These are phyloP conservation scores for Globisporangium canariense DNA, from an alignment of 352 stramenopile species.

Conservation along the genomic window DNA sequence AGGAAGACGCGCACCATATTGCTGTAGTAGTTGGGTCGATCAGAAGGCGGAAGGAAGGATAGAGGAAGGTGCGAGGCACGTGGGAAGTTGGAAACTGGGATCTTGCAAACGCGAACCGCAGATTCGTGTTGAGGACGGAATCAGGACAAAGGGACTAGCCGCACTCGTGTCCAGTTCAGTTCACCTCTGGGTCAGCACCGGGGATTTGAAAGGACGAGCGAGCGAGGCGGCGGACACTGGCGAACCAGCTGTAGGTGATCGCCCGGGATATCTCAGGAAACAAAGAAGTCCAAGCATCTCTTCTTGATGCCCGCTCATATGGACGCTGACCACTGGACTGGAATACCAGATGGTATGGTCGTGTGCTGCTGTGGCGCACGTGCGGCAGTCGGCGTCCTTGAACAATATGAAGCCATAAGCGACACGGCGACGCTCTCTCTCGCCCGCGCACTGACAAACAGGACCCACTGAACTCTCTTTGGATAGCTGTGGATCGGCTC, in stretches of 20 bases:
- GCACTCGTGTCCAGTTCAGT: slow-evolving; percentile 6
- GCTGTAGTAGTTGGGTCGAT: not conserved
- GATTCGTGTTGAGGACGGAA: not conserved
- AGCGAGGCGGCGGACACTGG: slow-evolving; percentile 3
- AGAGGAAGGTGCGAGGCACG: slow-evolving; percentile 4
- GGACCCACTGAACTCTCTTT: not conserved
- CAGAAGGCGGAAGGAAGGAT: not conserved
- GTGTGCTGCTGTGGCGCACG: not conserved
- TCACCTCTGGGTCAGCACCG: slow-evolving; percentile 2
- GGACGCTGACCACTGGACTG: not conserved
- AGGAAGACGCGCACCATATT: slow-evolving; percentile 47
- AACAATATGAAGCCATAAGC: slow-evolving; percentile 2
- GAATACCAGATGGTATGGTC: not conserved
- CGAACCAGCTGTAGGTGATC: slow-evolving; percentile 12
- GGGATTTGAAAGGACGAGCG: not conserved
- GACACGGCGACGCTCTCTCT: slow-evolving; percentile 1
- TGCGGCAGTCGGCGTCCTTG: not conserved
- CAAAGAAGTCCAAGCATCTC: not conserved
- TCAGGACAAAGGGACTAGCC: not conserved
- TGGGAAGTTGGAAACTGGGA: slow-evolving; percentile 15
- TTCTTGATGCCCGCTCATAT: not conserved
- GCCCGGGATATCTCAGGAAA: slow-evolving; percentile 12
- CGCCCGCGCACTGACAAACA: not conserved
- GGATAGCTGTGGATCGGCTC: not conserved
- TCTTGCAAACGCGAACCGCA: not conserved